phyloP scores from a whole-genome alignment of 208 protist genomes.

The Trypanosoma boissoni region DNA sequence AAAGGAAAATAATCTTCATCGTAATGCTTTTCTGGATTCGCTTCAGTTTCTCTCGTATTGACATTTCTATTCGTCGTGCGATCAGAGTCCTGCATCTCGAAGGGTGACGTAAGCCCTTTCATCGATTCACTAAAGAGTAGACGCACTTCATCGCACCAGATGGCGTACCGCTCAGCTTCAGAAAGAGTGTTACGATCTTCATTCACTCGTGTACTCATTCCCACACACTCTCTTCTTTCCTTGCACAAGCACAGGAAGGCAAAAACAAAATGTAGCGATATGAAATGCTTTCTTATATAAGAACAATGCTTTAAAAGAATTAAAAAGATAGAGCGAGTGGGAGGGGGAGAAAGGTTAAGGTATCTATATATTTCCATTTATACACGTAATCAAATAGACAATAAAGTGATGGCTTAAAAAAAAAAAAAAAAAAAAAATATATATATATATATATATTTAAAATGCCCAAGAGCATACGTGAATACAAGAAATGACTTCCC shows the following conservation, averaged over 20 bases:
- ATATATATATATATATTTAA: neutral
- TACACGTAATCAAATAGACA: neutral
- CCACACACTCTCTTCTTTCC: too few relatives aligned
- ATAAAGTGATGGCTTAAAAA: constrained; percentile 6
- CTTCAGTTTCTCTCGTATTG: neutral
- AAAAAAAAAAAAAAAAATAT: neutral
- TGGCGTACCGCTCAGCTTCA: constrained; percentile 38
- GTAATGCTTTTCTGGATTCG: neutral
- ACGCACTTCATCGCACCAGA: constrained; percentile 58
- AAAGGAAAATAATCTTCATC: constrained; percentile 36
- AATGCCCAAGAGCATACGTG: neutral
- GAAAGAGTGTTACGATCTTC: constrained; percentile 4
- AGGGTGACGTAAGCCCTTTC: neutral
- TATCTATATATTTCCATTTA: neutral
- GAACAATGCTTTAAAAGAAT: neutral
- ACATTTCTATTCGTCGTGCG: neutral
- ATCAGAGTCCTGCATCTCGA: neutral
- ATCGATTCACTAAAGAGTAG: constrained; percentile 27
- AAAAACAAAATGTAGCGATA: neutral
- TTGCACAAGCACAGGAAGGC: neutral
- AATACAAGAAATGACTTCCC: too few relatives aligned
- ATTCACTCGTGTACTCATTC: neutral
- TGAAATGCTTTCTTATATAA: neutral
- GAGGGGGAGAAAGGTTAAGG: too few relatives aligned
- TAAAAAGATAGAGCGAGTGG: neutral